Percentiles rank a stretch among this genome's conserved stretches.
Conservation (phyloP, 176 grass and related monocot genomes). For the Musa troglodytarum region DNA sequence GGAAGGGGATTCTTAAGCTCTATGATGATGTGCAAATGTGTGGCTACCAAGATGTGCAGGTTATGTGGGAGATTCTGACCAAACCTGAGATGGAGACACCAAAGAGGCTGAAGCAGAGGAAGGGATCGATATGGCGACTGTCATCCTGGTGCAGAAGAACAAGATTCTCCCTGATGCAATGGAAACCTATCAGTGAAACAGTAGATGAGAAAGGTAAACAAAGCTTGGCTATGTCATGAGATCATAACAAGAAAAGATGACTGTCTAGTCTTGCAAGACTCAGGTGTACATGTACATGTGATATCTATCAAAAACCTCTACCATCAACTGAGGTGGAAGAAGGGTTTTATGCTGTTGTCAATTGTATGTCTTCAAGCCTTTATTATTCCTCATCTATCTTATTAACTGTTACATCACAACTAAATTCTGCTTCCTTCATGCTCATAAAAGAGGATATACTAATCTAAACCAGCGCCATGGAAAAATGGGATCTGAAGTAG, state of each 20-base stretch:
- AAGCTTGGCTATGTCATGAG: background rate
- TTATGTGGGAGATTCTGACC: conserved; percentile 86
- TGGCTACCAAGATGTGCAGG: conserved; percentile 77
- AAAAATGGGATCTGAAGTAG: no score
- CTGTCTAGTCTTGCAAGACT: background rate
- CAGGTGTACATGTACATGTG: background rate
- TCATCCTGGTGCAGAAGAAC: conserved; percentile 35
- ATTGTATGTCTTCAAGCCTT: no score
- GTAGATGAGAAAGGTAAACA: background rate
- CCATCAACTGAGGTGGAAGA: background rate
- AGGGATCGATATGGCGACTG: conserved; percentile 49
- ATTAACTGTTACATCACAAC: no score
- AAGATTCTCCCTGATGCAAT: background rate
- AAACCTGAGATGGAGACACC: conserved; percentile 35
- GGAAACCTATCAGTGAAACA: background rate
- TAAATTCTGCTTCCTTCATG: no score
- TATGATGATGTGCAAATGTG: conserved; percentile 87
- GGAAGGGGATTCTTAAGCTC: conserved; percentile 52
- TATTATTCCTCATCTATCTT: no score
- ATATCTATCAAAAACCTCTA: background rate
- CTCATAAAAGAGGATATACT: no score
- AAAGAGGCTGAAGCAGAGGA: conserved; percentile 23
- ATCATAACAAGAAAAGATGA: background rate
- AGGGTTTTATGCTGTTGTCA: background rate
- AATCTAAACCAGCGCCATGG: no score